Evolutionary conservation across 306 rosid species (phyloP).

Genomic region (Erythrophleum fordii): DNA sequence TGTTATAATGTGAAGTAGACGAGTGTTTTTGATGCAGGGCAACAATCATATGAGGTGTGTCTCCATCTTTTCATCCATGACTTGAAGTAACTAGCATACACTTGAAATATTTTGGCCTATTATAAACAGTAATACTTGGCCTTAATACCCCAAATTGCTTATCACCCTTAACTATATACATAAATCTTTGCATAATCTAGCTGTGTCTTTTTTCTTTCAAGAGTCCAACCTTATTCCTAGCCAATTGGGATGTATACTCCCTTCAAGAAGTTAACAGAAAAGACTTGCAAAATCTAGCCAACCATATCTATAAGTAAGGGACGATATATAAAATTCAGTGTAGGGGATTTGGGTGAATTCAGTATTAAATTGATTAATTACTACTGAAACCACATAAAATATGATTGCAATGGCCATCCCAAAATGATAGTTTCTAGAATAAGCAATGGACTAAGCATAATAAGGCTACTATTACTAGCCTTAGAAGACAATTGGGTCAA

Average conservation of each 20-base stretch:
- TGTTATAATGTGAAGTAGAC: slow-evolving; percentile 60
- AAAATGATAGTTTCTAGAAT: no score
- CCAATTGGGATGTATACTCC: slow-evolving; percentile 1
- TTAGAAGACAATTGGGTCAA: no score
- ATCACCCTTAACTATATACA: slow-evolving; percentile 54
- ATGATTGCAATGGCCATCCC: no score
- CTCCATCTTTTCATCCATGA: slow-evolving; percentile 47
- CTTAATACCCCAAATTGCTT: slow-evolving; percentile 38
- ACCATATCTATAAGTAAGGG: not conserved
- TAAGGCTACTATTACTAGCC: no score
- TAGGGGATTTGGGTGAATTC: no score
- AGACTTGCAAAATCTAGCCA: not conserved
- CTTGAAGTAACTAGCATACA: slow-evolving; percentile 40
- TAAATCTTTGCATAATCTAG: not conserved
- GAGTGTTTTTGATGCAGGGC: slow-evolving; percentile 47
- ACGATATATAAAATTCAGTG: not conserved
- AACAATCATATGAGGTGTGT: slow-evolving; percentile 53
- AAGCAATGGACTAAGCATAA: no score
- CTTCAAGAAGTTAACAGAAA: not conserved
- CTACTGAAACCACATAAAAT: no score
- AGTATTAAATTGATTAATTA: no score
- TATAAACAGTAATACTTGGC: not conserved
- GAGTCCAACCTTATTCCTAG: slow-evolving; percentile 36
- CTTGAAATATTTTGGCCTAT: slow-evolving; percentile 5
- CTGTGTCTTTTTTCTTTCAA: slow-evolving; percentile 16